Base-by-base conservation (phyloP, 1,139 yeast genomes). In the Suhomyces bolitotheri region DNA sequence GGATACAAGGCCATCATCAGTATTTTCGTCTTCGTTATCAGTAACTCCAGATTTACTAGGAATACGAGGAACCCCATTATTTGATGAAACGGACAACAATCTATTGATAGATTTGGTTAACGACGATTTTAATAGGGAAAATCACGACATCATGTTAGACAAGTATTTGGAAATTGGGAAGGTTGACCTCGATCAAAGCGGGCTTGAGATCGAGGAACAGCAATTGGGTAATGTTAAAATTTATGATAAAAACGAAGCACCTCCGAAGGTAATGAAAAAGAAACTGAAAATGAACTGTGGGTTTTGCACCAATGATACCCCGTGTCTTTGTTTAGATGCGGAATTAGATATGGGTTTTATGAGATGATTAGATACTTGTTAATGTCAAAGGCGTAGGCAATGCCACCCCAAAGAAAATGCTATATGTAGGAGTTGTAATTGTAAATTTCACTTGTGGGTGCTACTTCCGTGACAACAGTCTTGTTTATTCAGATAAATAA, bases 271-370 rank as follows among this genome's bases (percentile, higher is more conserved):
- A 14, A 22, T 33, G 19, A 38, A 40, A 51, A 34, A 41, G 51
- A 46, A 44, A 28, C 43, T 45, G 40, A 52, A 51, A 36, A 27
- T 47, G 26, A 61, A 58, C 32, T 68, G 74, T 46, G 74, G 73
- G n/a, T 70, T 68, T 45, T 69, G 74, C 45, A 52, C 63, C 17
- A 60, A 58, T 36, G 73, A 63, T 33, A 64, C 66, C 0, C 65
- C 71, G 7, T 70, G 76, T 41, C 49, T 68, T 31, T 70, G 76
- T 46, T 51, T 66, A 33, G 74, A 62, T 41, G 58, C 67, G 1
- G 50, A 46, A 21, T 34, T 45, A 30, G 49, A 45, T 22, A 22
- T 32, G 31, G 35, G 35, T 19, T 19, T 32, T 27, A 19, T 32
- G 19, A 32, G 26, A 25, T 31, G n/a, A n/a, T n/a, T n/a, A n/a